Percentiles rank a stretch among this genome's conserved stretches.
Conservation (phyloP, 225 moss, liverwort and hornwort genomes). For the Physcomitrium patens region DNA sequence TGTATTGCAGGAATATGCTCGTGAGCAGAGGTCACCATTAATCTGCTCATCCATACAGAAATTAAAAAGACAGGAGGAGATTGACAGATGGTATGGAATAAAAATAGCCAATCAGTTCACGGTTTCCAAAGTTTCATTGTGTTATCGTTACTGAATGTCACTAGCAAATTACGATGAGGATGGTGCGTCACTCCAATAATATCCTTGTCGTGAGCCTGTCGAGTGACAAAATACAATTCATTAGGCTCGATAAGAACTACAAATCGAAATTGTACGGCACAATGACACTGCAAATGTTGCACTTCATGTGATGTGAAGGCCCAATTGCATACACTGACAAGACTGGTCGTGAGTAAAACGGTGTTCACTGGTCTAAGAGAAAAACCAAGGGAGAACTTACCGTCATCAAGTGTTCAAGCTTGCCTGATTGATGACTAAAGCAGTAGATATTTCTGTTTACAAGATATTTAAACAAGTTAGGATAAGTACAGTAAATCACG, state of each 20-base stretch:
- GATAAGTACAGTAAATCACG: background rate
- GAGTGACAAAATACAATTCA: conserved; percentile 11
- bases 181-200: conserved; percentile 98
- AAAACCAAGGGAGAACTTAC: conserved; percentile 36
- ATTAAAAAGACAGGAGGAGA: background rate
- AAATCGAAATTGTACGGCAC: background rate
- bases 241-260: background rate
- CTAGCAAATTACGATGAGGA: conserved; percentile 93
- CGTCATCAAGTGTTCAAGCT: conserved; percentile 99
- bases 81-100: conserved; percentile 3
- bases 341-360: background rate
- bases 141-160: conserved; percentile 93
- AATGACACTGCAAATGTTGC: background rate
- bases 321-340: background rate
- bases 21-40: conserved; percentile 8
- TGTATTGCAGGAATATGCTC: conserved; percentile 10
- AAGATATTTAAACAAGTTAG: conserved; percentile 13
- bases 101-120: conserved; percentile 47
- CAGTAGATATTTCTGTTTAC: conserved; percentile 86
- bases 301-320: background rate
- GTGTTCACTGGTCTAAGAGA: background rate
- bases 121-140: conserved; percentile 99
- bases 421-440: conserved; percentile 95
- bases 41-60: conserved; percentile 7
- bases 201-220: conserved; percentile 96